phyloP scores from a whole-genome alignment of 2,329 filamentous ascomycete genomes.

The Onygena corvina region DNA sequence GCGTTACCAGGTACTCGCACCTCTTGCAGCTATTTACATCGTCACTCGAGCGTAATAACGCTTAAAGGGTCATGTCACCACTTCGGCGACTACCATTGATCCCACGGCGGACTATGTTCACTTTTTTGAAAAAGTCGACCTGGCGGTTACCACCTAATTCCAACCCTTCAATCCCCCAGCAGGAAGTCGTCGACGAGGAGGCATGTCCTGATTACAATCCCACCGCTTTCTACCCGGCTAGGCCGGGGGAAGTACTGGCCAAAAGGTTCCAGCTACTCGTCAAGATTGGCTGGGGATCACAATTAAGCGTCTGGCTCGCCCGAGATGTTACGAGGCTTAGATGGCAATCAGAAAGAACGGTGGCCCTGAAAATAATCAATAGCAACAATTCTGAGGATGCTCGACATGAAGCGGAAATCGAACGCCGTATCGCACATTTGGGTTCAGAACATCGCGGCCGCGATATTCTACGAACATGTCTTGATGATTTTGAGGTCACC shows the following conservation, averaged over 20 bases:
- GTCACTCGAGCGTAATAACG: too few relatives aligned
- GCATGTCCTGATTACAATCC: slow-evolving; percentile 9
- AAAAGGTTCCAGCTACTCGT: slow-evolving; percentile 13
- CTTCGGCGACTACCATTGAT: slow-evolving; percentile 10
- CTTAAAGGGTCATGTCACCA: too few relatives aligned
- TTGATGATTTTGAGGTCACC: slow-evolving; percentile 20
- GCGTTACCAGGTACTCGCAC: too few relatives aligned
- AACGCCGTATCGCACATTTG: slow-evolving; percentile 18
- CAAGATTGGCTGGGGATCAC: slow-evolving; percentile 28
- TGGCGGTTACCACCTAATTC: slow-evolving; percentile 13
- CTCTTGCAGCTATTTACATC: too few relatives aligned
- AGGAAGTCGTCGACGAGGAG: slow-evolving; percentile 12
- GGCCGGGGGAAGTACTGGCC: slow-evolving; percentile 14
- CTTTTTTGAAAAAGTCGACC: slow-evolving; percentile 14
- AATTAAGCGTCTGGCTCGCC: slow-evolving; percentile 34
- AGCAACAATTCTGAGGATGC: slow-evolving; percentile 10
- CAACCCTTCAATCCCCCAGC: too few relatives aligned
- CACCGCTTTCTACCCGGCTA: slow-evolving; percentile 16
- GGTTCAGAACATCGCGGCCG: slow-evolving; percentile 20
- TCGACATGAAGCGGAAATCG: slow-evolving; percentile 19
- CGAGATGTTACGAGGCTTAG: slow-evolving; percentile 24
- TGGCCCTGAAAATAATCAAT: slow-evolving; percentile 14
- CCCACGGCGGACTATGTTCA: slow-evolving; percentile 14
- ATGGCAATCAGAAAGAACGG: slow-evolving; percentile 12
- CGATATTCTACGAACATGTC: slow-evolving; percentile 19